Percentiles rank a stretch among this genome's conserved stretches.
phyloP scores from a whole-genome alignment of 2,329 filamentous ascomycete species.

The Colletotrichum karsti region DNA sequence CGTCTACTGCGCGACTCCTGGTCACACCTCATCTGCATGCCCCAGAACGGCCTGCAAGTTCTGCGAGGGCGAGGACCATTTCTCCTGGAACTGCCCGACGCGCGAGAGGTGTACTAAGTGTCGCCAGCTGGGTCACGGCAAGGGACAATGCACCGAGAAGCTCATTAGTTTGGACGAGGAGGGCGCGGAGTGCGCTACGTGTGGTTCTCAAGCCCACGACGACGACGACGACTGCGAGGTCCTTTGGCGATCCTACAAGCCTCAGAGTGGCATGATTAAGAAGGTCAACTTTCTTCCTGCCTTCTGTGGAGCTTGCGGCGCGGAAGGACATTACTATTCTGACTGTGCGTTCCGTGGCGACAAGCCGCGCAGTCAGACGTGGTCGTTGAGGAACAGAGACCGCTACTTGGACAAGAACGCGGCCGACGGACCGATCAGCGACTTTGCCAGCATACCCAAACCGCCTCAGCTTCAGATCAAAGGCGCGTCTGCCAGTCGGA shows the following conservation, averaged over 20 bases:
- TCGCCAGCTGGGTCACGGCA: conserved; percentile 67
- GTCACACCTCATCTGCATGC: conserved; percentile 56
- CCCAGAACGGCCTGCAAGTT: conserved; percentile 55
- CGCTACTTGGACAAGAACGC: conserved; percentile 59
- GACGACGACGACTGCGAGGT: conserved; percentile 70
- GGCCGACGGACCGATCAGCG: conserved; percentile 47
- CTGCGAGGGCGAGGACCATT: conserved; percentile 56
- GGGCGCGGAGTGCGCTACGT: conserved; percentile 67
- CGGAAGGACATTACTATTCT: conserved; percentile 61
- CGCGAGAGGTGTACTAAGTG: conserved; percentile 66
- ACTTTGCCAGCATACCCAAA: conserved; percentile 35
- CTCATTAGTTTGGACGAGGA: conserved; percentile 61
- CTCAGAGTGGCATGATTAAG: conserved; percentile 46
- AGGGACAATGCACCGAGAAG: conserved; percentile 62
- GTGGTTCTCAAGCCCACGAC: conserved; percentile 62
- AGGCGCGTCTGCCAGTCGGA: conserved; percentile 43
- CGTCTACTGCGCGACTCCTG: conserved; percentile 57
- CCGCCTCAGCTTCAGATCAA: conserved; percentile 37
- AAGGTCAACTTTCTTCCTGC: conserved; percentile 59
- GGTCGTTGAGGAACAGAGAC: conserved; percentile 58
- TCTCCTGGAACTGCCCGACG: conserved; percentile 58
- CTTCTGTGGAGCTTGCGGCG: conserved; percentile 66
- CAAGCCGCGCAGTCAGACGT: conserved; percentile 51
- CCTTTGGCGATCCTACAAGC: conserved; percentile 67
- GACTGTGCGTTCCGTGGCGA: conserved; percentile 54